Conservation (phyloP, 306 rosid genomes). For the Castanospermum australe region DNA sequence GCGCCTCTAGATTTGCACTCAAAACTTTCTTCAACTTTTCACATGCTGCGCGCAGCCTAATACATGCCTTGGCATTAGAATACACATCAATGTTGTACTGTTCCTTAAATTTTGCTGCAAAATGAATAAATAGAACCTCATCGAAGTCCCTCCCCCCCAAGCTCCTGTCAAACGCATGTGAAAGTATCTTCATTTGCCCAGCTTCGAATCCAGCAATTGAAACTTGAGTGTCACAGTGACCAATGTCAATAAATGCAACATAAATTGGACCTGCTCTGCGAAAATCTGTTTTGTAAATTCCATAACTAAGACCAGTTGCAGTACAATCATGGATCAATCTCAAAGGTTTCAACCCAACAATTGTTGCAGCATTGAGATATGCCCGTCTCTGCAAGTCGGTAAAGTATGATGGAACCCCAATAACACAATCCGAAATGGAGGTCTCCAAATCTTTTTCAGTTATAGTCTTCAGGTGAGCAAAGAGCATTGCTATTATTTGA, state of each 20-base stretch:
- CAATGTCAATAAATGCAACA: constrained; percentile 80
- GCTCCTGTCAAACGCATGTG: constrained; percentile 67
- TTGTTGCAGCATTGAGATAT: constrained; percentile 71
- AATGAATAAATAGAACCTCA: constrained; percentile 70
- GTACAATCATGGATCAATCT: constrained; percentile 92
- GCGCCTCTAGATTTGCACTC: constrained; percentile 89
- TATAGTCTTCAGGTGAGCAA: constrained; percentile 69
- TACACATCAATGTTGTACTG: constrained; percentile 65
- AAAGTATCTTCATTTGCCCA: constrained; percentile 67
- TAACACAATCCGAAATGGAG: constrained; percentile 72
- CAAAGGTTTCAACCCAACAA: constrained; percentile 85
- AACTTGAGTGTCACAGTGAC: constrained; percentile 89
- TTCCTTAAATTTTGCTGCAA: constrained; percentile 62
- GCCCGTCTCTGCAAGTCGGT: constrained; percentile 84
- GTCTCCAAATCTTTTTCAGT: constrained; percentile 63
- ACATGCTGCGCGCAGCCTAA: constrained; percentile 71
- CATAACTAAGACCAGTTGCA: constrained; percentile 85
- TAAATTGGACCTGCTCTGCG: constrained; percentile 35
- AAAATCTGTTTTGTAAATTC: constrained; percentile 75
- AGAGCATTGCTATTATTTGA: constrained; percentile 84
- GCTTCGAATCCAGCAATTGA: constrained; percentile 65
- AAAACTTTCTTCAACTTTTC: constrained; percentile 92
- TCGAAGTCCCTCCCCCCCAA: constrained; percentile 91
- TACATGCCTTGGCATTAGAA: constrained; percentile 68
- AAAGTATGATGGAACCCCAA: constrained; percentile 88